A percentile compares a stretch with the other conserved stretches of the same genome.
Evolutionary conservation across 2,329 filamentous ascomycete species (phyloP).

Genomic region (Tolypocladium endophyticum): DNA sequence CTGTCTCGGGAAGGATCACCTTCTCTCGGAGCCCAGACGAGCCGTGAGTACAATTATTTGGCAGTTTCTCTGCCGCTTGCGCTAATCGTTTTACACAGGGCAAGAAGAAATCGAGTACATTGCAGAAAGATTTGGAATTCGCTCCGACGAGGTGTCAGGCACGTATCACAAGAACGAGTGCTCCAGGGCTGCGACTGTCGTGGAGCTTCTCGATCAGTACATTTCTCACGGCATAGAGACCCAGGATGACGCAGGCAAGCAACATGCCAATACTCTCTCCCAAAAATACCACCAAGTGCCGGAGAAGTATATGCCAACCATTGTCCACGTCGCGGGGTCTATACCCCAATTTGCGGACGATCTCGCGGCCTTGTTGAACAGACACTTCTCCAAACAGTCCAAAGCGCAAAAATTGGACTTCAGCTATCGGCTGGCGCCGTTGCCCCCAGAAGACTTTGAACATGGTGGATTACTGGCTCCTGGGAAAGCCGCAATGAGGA

Average conservation of each 20-base stretch:
- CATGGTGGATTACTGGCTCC: not conserved
- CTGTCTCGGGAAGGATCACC: constrained; percentile 7
- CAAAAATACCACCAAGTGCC: constrained; percentile 32
- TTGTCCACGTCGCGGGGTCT: constrained; percentile 28
- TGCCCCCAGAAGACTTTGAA: constrained; percentile 11
- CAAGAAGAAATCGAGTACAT: constrained; percentile 32
- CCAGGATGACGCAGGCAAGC: constrained; percentile 17
- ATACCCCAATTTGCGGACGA: constrained; percentile 25
- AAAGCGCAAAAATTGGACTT: constrained; percentile 25
- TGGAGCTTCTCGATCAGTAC: constrained; percentile 32
- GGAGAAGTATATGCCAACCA: constrained; percentile 27
- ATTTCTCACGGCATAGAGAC: constrained; percentile 24
- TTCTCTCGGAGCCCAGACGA: constrained; percentile 13
- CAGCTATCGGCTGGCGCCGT: constrained; percentile 26
- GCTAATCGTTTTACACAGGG: constrained; percentile 8
- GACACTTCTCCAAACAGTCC: constrained; percentile 29
- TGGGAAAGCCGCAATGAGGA: not conserved
- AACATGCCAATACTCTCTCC: constrained; percentile 20
- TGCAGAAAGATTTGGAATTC: constrained; percentile 30
- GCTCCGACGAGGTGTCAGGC: constrained; percentile 27
- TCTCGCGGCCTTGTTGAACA: constrained; percentile 29
- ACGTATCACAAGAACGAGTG: constrained; percentile 27
- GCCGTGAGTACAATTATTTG: constrained; percentile 13
- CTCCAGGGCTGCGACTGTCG: constrained; percentile 28
- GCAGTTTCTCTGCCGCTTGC: not conserved